Evolutionary conservation across 805 yeast genomes (phyloP), one percentile per base, ranked within the genome.

Genomic region (Teunomyces aglyptinius): DNA sequence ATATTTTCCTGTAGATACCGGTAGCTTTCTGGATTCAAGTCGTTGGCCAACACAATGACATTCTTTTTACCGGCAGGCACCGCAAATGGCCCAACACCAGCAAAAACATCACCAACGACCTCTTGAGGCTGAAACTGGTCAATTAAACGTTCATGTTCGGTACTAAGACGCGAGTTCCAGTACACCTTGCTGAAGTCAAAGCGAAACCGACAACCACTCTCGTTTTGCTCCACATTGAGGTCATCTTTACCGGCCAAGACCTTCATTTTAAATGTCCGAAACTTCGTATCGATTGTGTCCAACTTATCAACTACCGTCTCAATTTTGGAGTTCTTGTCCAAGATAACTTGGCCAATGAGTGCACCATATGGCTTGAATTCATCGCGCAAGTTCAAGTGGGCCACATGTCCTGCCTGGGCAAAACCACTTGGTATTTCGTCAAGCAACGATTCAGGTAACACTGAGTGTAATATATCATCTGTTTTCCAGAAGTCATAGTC

Each of bases 51-150:
- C 0, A 89, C 96, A 44, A 91, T 63, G 8, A 83, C 86, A 12
- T 78, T 78, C 50, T 85, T 88, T 64, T 86, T 89, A 11, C 91
- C 98, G 0, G 97, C 96, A 0, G 99, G 99, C 1, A 94, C 81
- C 1, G 96, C 92, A 71, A 95, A 94, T 4, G 99, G 99, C 0
- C 99, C 99, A 1, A 94, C 98, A 40, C 99, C 99, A 0, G 97
- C 98, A 81, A 95, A 88, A 0, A 90, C 97, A 70, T 94, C 99
- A 57, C 89, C 89, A 0, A 95, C 86, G 5, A 89, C 86, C 49
- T 85, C 86, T 7, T 86, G 85, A 3, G 79, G 73, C 35, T 77
- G 56, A 56, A 87, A 85, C 48, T 71, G 73, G 1, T 68, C 61
- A 3, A 94, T 85, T 36, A 94, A 68, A 49, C 98, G 73, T 40